Evolutionary conservation across 2,329 filamentous ascomycete genomes (phyloP).

Genomic region (Paecilomyces dactylethromorphus): DNA sequence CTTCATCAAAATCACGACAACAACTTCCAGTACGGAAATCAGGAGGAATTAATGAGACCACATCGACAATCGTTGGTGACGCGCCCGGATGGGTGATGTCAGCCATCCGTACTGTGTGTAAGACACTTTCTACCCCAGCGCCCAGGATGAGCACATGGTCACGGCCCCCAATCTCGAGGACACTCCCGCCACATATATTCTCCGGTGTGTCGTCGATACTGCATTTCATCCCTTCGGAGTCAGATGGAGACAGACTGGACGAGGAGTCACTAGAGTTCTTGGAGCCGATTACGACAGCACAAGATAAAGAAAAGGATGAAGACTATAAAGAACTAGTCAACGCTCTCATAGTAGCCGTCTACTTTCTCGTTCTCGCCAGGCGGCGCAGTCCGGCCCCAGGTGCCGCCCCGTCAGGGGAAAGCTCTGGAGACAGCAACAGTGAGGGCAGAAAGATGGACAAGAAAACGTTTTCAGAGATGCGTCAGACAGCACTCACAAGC

Average conservation of each 20-base stretch:
- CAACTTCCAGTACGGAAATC: not conserved
- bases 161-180: slow-evolving; percentile 32
- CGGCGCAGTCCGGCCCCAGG: slow-evolving; percentile 34
- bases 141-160: slow-evolving; percentile 29
- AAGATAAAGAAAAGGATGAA: slow-evolving; percentile 36
- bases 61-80: slow-evolving; percentile 28
- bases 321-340: slow-evolving; percentile 34
- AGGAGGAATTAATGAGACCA: slow-evolving; percentile 13
- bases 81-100: slow-evolving; percentile 63
- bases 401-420: not conserved
- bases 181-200: slow-evolving; percentile 64
- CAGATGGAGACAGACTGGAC: slow-evolving; percentile 43
- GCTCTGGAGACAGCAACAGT: slow-evolving; percentile 1
- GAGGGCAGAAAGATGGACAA: slow-evolving; percentile 28
- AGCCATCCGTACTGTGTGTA: slow-evolving; percentile 60
- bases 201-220: slow-evolving; percentile 61
- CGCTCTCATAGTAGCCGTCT: slow-evolving; percentile 36
- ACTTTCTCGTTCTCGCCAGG: slow-evolving; percentile 42
- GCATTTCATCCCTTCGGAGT: slow-evolving; percentile 39
- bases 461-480: slow-evolving; percentile 36
- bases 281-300: slow-evolving; percentile 31
- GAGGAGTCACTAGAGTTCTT: slow-evolving; percentile 27
- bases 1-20: slow-evolving; percentile 14
- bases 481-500: slow-evolving; percentile 29
- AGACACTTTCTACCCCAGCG: slow-evolving; percentile 51